These are phyloP conservation scores for Biscogniauxia mediterranea DNA, from an alignment of 2,329 filamentous ascomycete species.

Conservation along the genomic window DNA sequence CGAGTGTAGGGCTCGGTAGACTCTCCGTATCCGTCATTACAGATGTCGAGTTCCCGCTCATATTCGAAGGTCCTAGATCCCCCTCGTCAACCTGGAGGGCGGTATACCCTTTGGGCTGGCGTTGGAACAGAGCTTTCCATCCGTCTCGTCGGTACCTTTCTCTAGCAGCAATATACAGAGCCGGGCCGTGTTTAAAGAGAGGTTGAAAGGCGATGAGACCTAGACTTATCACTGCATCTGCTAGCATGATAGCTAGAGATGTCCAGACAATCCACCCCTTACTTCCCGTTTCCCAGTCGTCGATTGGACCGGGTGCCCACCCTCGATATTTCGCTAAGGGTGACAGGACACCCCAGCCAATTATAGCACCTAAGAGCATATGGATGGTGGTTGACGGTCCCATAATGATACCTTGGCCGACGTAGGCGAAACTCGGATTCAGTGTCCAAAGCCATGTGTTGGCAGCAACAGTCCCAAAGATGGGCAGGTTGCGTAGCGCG, in stretches of 20 bases:
- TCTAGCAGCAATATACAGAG: slow-evolving; percentile 19
- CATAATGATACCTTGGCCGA: slow-evolving; percentile 98
- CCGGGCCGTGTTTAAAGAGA: slow-evolving; percentile 45
- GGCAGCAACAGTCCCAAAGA: slow-evolving; percentile 76
- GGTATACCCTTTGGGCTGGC: slow-evolving; percentile 23
- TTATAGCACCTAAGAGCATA: slow-evolving; percentile 85
- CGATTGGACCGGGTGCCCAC: slow-evolving; percentile 86
- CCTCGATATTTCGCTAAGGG: slow-evolving; percentile 80
- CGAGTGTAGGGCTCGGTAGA: slow-evolving; percentile 17
- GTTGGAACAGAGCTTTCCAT: slow-evolving; percentile 22
- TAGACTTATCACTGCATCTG: slow-evolving; percentile 86
- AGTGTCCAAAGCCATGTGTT: slow-evolving; percentile 89
- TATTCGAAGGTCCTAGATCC: slow-evolving; percentile 17
- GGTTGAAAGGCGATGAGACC: slow-evolving; percentile 72
- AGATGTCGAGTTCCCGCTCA: slow-evolving; percentile 16
- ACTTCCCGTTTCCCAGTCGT: slow-evolving; percentile 87
- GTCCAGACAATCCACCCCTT: slow-evolving; percentile 99
- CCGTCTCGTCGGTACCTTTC: slow-evolving; percentile 21
- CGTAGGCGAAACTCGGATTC: slow-evolving; percentile 95
- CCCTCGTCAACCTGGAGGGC: slow-evolving; percentile 25
- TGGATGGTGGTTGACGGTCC: slow-evolving; percentile 91
- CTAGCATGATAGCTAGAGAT: slow-evolving; percentile 93
- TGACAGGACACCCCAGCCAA: slow-evolving; percentile 90
- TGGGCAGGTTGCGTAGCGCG: slow-evolving; percentile 76
- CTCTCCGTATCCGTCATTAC: slow-evolving; percentile 11